phyloP scores from a whole-genome alignment of 139 green algal genomes.

The Micractinium conductrix region DNA sequence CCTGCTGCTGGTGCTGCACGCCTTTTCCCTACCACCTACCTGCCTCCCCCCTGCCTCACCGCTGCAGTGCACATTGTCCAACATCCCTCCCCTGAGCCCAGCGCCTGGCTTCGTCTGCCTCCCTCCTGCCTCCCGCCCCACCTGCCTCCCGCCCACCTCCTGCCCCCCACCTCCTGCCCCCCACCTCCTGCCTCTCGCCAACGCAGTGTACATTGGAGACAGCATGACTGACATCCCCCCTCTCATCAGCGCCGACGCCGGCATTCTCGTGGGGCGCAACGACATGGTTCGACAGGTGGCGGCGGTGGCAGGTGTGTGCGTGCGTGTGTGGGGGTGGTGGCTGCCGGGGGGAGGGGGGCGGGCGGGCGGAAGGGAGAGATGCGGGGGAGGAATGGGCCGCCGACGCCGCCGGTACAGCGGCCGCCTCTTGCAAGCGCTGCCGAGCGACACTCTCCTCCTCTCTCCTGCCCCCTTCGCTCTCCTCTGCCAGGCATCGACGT shows the following conservation, averaged over 20 bases:
- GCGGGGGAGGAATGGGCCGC: too few relatives aligned
- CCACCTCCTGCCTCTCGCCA: not conserved
- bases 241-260: constrained; percentile 69
- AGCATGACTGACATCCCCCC: constrained; percentile 63
- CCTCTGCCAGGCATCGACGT: constrained; percentile 37
- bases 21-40: too few relatives aligned
- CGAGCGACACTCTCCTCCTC: too few relatives aligned
- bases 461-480: not conserved
- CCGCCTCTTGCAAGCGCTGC: too few relatives aligned
- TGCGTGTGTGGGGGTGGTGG: too few relatives aligned
- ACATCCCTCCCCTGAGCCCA: too few relatives aligned
- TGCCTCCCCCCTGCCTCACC: too few relatives aligned
- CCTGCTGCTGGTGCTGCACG: too few relatives aligned
- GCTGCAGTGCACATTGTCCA: too few relatives aligned
- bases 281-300: constrained; percentile 55
- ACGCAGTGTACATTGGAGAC: constrained; percentile 68
- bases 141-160: not conserved
- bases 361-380: too few relatives aligned
- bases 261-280: constrained; percentile 77
- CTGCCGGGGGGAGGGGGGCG: too few relatives aligned
- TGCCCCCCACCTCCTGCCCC: not conserved
- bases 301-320: constrained; percentile 16
- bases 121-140: not conserved
- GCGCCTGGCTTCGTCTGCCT: not conserved
- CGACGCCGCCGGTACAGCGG: too few relatives aligned